Percentiles rank a stretch among this genome's conserved stretches.
Conservation (phyloP, 192 early-diverging fungal species). For the Coemansia sp. region DNA sequence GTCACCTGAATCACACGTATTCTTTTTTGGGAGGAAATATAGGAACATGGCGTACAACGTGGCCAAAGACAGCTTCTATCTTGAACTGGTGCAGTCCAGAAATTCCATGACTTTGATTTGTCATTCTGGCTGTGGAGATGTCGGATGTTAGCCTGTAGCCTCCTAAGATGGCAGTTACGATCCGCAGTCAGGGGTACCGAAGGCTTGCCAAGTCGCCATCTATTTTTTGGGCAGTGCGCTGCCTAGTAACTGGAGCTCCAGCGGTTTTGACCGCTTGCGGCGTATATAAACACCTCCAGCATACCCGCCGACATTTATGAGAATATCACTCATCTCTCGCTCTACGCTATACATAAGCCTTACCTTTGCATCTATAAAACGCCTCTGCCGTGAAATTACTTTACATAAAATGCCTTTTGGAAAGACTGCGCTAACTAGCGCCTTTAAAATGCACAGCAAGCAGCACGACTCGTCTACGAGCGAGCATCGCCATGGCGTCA, state of each 20-base stretch:
- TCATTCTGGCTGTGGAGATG: background rate
- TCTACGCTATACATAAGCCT: background rate
- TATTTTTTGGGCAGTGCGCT: background rate
- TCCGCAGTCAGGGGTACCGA: conserved; percentile 1
- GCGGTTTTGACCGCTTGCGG: background rate
- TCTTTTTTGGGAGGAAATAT: background rate
- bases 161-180: background rate
- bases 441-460: background rate
- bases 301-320: background rate
- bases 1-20: background rate
- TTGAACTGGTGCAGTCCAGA: background rate
- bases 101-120: background rate
- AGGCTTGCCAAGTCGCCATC: background rate
- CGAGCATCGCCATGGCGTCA: background rate
- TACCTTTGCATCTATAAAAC: background rate
- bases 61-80: background rate
- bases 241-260: background rate
- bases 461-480: background rate
- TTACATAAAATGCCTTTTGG: conserved; percentile 5
- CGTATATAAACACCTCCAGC: background rate
- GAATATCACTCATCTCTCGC: background rate
- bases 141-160: background rate
- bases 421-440: background rate
- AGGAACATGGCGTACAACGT: background rate
- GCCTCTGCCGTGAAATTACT: background rate